Conservation (phyloP, 73 alveolate genomes). For the Uronychia binucleata region DNA sequence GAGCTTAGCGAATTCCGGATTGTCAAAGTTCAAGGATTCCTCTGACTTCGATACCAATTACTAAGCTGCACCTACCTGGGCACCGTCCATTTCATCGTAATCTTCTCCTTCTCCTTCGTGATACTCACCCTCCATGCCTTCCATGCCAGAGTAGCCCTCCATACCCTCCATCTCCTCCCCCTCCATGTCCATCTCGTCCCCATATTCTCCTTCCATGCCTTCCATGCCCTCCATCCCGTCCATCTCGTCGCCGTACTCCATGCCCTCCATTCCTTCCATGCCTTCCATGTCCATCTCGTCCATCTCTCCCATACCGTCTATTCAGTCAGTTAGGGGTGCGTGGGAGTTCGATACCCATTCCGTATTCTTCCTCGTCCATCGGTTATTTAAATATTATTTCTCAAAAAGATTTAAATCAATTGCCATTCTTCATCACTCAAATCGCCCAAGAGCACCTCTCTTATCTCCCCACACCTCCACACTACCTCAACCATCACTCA, state of each 20-base stretch:
- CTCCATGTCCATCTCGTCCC: neutral
- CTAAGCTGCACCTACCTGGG: constrained; percentile 5
- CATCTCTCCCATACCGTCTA: neutral
- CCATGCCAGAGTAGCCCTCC: constrained; percentile 24
- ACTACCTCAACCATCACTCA: no score
- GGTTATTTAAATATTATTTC: no score
- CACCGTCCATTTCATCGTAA: constrained; percentile 18
- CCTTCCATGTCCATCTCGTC: neutral
- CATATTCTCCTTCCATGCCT: constrained; percentile 20
- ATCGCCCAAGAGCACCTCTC: no score
- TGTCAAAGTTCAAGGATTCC: constrained; percentile 59
- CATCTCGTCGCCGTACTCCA: constrained; percentile 16
- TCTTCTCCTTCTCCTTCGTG: constrained; percentile 27
- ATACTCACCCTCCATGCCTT: constrained; percentile 17
- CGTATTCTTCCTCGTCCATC: constrained; percentile 5
- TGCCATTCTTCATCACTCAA: no score
- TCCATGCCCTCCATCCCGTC: constrained; percentile 36
- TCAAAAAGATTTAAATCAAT: no score
- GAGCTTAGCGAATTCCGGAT: constrained; percentile 66
- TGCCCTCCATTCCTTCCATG: constrained; percentile 9
- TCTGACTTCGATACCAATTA: constrained; percentile 3
- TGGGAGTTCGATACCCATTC: neutral
- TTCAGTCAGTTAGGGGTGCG: neutral
- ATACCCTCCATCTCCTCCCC: constrained; percentile 38
- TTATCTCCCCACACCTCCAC: no score